Evolutionary conservation across 2,329 filamentous ascomycete species (phyloP), one percentile per base, ranked within the genome.

Genomic region (Fusarium fujikuroi): DNA sequence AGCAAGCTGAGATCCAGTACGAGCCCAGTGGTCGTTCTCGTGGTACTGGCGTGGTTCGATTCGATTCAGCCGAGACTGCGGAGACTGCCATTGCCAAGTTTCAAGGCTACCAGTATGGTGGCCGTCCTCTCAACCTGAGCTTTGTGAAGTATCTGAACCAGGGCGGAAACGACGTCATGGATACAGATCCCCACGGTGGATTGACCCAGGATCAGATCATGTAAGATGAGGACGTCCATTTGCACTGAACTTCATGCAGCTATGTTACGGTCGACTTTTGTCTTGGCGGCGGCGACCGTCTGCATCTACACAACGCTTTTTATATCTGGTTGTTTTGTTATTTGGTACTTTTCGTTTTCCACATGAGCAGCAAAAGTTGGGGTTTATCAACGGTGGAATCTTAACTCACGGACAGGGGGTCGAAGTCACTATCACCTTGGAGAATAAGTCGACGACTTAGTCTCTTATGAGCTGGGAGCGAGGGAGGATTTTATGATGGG

Each of bases 181-280:
- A 98, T 75, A 93, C 92, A 39, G 91, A 94, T 71, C 90, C 93
- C 73, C 88, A 89, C 63, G 90, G 87, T 57, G 92, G 92, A 69
- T 84, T 97, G 80, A 97, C 95, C n/a, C 96, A 98, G 84, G 95
- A 98, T 81, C 95, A 98, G 86, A 98, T 98, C 84, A 97, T 98
- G 95, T 98, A 85, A 80, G 68, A 56, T 57, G 43, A 32, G 32
- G 42, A 52, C 58, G 67, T 50, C 66, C n/a, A 69, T 69, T 59
- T 43, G 56, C 28, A 74, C 49, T 44, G 65, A 65, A 65, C 54
- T 56, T 61, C 46, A 46, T 44, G 53, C 57, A 50, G 42, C 61
- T 47, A 62, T 63, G 56, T 49, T 64, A 34, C 54, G 52, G 59
- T 49, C 62, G 49, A 65, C 54, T 36, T 62, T 60, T 36, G 64